Conservation (phyloP, 768 basidiomycete genomes). For the Phanerochaete sordida region DNA sequence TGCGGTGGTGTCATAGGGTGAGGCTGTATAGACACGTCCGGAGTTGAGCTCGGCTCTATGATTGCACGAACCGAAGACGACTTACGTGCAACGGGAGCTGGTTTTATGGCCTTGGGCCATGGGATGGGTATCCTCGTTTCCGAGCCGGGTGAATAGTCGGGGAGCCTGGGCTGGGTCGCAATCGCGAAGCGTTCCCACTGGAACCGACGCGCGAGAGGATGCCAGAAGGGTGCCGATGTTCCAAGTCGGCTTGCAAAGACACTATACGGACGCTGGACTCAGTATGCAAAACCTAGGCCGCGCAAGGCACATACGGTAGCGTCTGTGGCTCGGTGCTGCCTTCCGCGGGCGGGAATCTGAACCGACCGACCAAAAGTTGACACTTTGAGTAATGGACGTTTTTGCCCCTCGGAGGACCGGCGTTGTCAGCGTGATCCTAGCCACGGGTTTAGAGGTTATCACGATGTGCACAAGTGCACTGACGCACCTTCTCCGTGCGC, state of each 20-base stretch:
- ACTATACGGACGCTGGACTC: conserved; percentile 32
- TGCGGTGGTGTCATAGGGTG: conserved; percentile 59
- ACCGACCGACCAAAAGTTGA: conserved; percentile 72
- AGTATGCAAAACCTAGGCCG: not conserved
- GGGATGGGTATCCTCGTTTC: conserved; percentile 45
- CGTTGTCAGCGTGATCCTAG: not conserved
- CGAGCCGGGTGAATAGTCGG: conserved; percentile 34
- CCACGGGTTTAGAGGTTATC: not conserved
- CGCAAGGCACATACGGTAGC: conserved; percentile 24
- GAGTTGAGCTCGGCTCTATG: not conserved
- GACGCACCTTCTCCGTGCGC: conserved; percentile 32
- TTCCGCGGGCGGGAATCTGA: conserved; percentile 47
- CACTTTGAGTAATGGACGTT: conserved; percentile 74
- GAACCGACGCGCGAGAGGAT: conserved; percentile 49
- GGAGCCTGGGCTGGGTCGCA: conserved; percentile 56
- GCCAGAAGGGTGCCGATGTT: conserved; percentile 58
- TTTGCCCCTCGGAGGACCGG: conserved; percentile 11
- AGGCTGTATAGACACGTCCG: conserved; percentile 33
- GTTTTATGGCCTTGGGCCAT: conserved; percentile 60
- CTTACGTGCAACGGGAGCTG: conserved; percentile 43
- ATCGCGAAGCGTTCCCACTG: conserved; percentile 74
- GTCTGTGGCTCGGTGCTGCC: conserved; percentile 20
- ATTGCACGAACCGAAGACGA: not conserved
- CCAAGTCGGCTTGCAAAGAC: conserved; percentile 76
- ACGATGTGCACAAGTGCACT: not conserved